phyloP scores from a whole-genome alignment of 192 early-diverging fungal species.

The Coemansia sp. region DNA sequence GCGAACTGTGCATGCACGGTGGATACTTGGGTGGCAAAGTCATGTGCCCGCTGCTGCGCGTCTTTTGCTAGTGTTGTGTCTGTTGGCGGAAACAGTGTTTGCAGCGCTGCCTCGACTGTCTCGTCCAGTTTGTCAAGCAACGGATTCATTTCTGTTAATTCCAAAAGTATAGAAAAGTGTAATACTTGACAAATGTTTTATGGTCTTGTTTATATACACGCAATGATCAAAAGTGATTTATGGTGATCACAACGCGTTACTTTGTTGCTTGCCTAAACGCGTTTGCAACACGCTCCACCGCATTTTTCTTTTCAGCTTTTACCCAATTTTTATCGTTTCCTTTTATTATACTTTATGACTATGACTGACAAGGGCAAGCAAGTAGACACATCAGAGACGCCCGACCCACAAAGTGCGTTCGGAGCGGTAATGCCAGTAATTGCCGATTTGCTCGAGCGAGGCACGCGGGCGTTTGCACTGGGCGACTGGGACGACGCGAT shows the following conservation, averaged over 20 bases:
- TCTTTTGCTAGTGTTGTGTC: conserved; percentile 8
- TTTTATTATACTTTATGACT: neutral
- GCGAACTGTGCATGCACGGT: conserved; percentile 24
- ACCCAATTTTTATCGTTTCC: neutral
- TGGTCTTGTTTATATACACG: neutral
- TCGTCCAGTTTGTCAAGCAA: conserved; percentile 37
- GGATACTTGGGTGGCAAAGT: conserved; percentile 23
- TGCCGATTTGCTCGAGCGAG: conserved; percentile 61
- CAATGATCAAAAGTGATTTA: neutral
- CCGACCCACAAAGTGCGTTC: conserved; percentile 20
- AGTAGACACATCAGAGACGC: conserved; percentile 12
- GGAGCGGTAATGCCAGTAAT: conserved; percentile 46
- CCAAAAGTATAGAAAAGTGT: neutral
- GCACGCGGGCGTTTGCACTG: conserved; percentile 64
- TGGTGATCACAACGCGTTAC: neutral
- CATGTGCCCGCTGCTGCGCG: conserved; percentile 51
- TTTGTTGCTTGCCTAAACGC: no score
- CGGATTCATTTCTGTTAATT: conserved; percentile 21
- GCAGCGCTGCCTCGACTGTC: conserved; percentile 29
- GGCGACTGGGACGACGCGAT: conserved; percentile 66
- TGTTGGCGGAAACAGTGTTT: conserved; percentile 34
- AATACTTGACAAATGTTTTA: neutral
- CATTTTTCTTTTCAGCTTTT: neutral
- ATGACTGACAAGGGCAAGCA: conserved; percentile 50
- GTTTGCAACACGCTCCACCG: neutral